Conservation (phyloP, 371 early-diverging fungal genomes). For the Nosema granulosis region DNA sequence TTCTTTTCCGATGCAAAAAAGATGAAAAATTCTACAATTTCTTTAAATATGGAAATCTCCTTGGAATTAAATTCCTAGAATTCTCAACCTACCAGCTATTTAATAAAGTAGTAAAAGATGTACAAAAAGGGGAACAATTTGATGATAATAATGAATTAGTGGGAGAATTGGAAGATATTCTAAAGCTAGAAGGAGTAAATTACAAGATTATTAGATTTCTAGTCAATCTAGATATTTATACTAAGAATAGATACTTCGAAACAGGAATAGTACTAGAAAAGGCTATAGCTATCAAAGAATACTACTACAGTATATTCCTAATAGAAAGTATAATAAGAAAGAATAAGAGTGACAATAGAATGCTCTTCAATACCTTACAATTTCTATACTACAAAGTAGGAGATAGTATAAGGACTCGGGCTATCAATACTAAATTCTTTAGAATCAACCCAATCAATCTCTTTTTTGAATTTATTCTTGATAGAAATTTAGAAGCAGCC, state of each 20-base stretch:
- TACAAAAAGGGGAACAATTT: neutral
- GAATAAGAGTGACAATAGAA: neutral
- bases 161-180: neutral
- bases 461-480: constrained; percentile 40
- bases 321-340: constrained; percentile 34
- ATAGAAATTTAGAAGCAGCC: constrained; percentile 44
- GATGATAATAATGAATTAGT: neutral
- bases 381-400: constrained; percentile 26
- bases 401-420: constrained; percentile 40
- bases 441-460: constrained; percentile 24
- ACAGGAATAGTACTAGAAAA: constrained; percentile 7
- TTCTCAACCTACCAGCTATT: constrained; percentile 12
- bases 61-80: constrained; percentile 19
- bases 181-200: constrained; percentile 32
- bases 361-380: constrained; percentile 22
- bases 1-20: neutral
- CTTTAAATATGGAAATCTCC: constrained; percentile 26
- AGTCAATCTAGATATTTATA: constrained; percentile 24
- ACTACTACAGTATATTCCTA: constrained; percentile 28
- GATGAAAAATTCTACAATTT: constrained; percentile 9
- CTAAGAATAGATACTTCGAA: neutral
- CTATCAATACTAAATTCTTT: constrained; percentile 22
- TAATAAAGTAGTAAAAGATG: neutral
- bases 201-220: constrained; percentile 49
- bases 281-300: constrained; percentile 31